Evolutionary conservation across 2,329 filamentous ascomycete genomes (phyloP).

Genomic region (Ophiostoma himal-ulmi): DNA sequence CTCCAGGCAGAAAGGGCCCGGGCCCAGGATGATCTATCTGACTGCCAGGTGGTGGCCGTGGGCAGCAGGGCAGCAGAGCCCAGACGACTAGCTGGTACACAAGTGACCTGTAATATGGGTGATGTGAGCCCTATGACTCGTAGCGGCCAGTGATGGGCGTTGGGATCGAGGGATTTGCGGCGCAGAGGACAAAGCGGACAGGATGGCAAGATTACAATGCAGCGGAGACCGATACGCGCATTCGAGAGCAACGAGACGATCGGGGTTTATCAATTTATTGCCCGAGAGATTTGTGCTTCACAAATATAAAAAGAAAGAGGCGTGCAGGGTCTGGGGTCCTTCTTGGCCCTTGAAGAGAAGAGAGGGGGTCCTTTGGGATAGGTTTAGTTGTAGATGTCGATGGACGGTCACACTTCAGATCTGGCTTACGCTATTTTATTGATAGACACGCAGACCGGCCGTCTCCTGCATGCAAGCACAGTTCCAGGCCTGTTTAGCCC

Average conservation of each 20-base stretch:
- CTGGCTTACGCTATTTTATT: neutral
- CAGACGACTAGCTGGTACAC: neutral
- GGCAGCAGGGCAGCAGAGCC: neutral
- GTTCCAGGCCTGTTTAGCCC: neutral
- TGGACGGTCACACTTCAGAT: neutral
- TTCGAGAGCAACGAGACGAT: constrained; percentile 13
- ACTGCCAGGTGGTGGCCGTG: neutral
- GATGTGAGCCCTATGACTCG: neutral
- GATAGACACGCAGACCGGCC: neutral
- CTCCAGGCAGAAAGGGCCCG: too few relatives aligned
- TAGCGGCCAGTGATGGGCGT: neutral
- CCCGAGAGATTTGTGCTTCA: neutral
- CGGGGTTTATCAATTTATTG: constrained; percentile 1
- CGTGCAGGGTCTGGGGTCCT: neutral
- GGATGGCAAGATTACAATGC: neutral
- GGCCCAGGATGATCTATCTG: neutral
- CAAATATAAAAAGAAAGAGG: neutral
- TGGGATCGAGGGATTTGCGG: neutral
- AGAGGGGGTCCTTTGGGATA: neutral
- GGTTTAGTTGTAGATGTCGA: neutral
- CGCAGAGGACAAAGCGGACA: constrained; percentile 4
- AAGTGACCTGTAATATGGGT: constrained; percentile 1
- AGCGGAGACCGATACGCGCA: constrained; percentile 20
- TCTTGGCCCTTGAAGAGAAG: neutral
- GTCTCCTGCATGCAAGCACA: constrained; percentile 5